Evolutionary conservation across 495 filamentous ascomycete genomes (phyloP).

Genomic region (Aspergillus avenaceus): DNA sequence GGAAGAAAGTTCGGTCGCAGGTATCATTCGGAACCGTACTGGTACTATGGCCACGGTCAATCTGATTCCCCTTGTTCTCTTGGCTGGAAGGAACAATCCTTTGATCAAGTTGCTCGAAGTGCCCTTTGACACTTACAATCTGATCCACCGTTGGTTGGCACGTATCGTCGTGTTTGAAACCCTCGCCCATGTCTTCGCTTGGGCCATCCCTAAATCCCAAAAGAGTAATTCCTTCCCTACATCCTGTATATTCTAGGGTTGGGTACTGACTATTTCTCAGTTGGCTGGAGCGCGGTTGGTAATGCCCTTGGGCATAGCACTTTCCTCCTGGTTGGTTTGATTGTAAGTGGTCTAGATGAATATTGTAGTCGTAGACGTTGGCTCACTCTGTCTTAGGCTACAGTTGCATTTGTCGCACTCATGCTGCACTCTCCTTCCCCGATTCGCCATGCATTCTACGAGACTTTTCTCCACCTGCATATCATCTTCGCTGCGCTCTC

Average conservation of each 20-base stretch:
- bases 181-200: slow-evolving; percentile 58
- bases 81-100: slow-evolving; percentile 68
- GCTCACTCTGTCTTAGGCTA: slow-evolving; percentile 28
- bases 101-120: slow-evolving; percentile 60
- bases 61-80: slow-evolving; percentile 68
- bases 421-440: slow-evolving; percentile 66
- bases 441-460: slow-evolving; percentile 91
- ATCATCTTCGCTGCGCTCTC: slow-evolving; percentile 61
- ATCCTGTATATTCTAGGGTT: not conserved
- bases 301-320: slow-evolving; percentile 41
- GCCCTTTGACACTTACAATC: slow-evolving; percentile 74
- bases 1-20: slow-evolving; percentile 40
- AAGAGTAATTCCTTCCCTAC: slow-evolving; percentile 35
- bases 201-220: slow-evolving; percentile 65
- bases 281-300: slow-evolving; percentile 58
- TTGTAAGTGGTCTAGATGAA: slow-evolving; percentile 33
- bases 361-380: not conserved
- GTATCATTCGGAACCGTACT: slow-evolving; percentile 64
- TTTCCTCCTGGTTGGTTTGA: slow-evolving; percentile 56
- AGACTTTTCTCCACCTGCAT: slow-evolving; percentile 84
- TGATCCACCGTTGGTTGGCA: slow-evolving; percentile 76
- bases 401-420: slow-evolving; percentile 50
- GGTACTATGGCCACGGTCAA: slow-evolving; percentile 75
- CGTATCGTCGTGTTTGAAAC: slow-evolving; percentile 66
- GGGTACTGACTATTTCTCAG: slow-evolving; percentile 19